Evolutionary conservation across 164 flowering plant genomes (phyloP).

Genomic region (Berberis vulgaris): DNA sequence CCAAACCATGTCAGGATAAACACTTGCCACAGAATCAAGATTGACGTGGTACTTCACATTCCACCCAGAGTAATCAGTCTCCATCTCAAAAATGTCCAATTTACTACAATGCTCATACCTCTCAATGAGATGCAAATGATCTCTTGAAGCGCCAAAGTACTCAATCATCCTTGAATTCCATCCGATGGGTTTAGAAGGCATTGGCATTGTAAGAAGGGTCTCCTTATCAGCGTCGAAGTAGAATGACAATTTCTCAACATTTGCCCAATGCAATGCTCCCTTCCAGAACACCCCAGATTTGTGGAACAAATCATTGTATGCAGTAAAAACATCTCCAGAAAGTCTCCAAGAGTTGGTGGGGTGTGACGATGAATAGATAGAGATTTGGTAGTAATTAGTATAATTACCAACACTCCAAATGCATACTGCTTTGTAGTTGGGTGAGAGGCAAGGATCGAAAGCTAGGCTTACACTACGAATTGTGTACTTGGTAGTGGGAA

Average conservation of each 20-base stretch:
- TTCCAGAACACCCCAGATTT: neutral
- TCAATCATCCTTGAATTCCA: neutral
- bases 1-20: neutral
- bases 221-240: neutral
- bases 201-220: neutral
- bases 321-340: neutral
- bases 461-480: neutral
- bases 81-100: too few relatives aligned
- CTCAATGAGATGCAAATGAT: neutral
- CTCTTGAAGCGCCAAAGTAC: neutral
- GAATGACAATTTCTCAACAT: neutral
- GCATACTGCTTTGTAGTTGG: neutral
- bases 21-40: too few relatives aligned
- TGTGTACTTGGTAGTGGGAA: too few relatives aligned
- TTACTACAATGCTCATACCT: too few relatives aligned
- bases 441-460: neutral
- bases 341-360: neutral
- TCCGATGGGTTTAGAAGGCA: neutral
- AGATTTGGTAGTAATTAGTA: neutral
- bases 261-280: neutral
- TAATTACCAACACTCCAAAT: neutral
- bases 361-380: neutral
- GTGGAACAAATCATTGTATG: neutral
- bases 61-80: too few relatives aligned
- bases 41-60: too few relatives aligned